Conservation (phyloP, 306 rosid species). For the Herpetospermum pedunculosum region DNA sequence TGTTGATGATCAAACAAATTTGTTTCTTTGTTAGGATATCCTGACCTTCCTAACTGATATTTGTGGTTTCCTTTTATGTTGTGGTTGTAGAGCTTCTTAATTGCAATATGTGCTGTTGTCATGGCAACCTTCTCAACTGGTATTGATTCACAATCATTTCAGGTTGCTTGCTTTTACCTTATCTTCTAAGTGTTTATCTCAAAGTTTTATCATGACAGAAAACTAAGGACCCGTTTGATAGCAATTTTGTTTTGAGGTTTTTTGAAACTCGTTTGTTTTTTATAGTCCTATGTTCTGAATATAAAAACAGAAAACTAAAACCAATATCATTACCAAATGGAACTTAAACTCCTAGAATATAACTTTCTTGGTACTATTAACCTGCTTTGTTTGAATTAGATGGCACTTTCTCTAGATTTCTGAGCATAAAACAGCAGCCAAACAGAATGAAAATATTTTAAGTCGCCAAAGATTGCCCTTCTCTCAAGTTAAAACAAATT, state of each 20-base stretch:
- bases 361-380: not conserved
- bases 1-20: not conserved
- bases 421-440: not conserved
- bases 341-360: not conserved
- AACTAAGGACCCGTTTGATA: not conserved
- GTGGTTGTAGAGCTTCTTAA: constrained; percentile 50
- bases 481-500: not conserved
- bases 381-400: not conserved
- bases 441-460: not conserved
- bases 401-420: not conserved
- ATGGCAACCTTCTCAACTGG: constrained; percentile 89
- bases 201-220: not conserved
- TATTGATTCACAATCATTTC: constrained; percentile 75
- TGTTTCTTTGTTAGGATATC: not conserved
- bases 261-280: not conserved
- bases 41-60: not conserved
- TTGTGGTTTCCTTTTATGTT: not conserved
- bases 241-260: not conserved
- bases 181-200: not conserved
- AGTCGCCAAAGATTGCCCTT: not conserved
- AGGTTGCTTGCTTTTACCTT: constrained; percentile 27
- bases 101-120: constrained; percentile 67
- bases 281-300: too few relatives aligned
- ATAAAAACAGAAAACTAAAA: not conserved
- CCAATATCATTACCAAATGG: not conserved